Evolutionary conservation across 768 basidiomycete genomes (phyloP), one percentile per base, ranked within the genome.

Genomic region (Suillus plorans): DNA sequence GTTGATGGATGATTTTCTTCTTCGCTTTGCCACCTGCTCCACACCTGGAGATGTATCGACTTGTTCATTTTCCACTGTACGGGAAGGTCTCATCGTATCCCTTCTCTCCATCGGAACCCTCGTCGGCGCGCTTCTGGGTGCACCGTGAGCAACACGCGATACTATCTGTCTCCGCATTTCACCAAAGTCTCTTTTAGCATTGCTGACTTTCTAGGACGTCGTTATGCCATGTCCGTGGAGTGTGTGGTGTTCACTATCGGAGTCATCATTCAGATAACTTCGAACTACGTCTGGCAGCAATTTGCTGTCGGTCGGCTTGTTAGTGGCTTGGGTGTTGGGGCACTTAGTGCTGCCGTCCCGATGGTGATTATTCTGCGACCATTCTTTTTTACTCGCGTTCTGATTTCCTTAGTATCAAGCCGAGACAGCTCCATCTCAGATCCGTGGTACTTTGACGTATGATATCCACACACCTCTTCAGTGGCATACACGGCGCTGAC

Each of bases 101-200:
- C 75, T 91, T 31, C 80, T 91, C n/a, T 84, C 82, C 14, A 88
- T 91, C 68, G 91, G 90, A 16, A 89, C 89, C 0, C 79, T 90
- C 34, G 72, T 83, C 44, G 90, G 90, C 45, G 84, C 86, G 1
- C 80, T 90, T 6, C 52, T 80, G 22, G 89, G 89, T 69, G 88
- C 89, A 52, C 80, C 83, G 84, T 87, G 69, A 67, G 86, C 81
- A 52, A 65, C 36, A 20, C 56, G 16, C n/a, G 18, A 41, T 61
- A n/a, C n/a, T n/a, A 44, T 62, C 9, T n/a, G 5, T 5, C 1
- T 9, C 8, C 41, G 36, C 41, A 69, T 44, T 65, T 57, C 37
- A 53, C 56, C 18, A 31, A 53, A 3, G 59, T 31, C 52, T 10
- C 18, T 9, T 53, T n/a, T 64, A 87, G 86, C 5, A 79, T 82